Percentiles rank a stretch among this genome's conserved stretches.
These are phyloP conservation scores for Fibroporia radiculosa DNA, from an alignment of 768 basidiomycete genomes.

Conservation along the genomic window DNA sequence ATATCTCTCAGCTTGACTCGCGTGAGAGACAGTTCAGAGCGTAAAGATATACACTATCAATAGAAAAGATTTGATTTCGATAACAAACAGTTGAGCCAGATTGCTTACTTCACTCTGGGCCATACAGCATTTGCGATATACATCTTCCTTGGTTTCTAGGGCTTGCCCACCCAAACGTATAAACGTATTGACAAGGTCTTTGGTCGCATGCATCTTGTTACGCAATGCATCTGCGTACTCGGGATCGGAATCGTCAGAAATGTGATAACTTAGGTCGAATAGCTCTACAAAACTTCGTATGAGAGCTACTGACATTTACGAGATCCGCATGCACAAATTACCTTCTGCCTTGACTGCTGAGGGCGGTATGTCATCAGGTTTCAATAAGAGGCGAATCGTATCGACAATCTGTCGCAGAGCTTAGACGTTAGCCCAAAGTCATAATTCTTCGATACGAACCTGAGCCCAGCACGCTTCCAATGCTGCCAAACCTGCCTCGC, in stretches of 20 bases:
- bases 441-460: too few relatives aligned
- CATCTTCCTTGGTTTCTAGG: conserved; percentile 10
- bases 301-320: not conserved
- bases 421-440: too few relatives aligned
- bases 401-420: conserved; percentile 16
- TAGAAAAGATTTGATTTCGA: not conserved
- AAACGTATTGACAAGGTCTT: conserved; percentile 19
- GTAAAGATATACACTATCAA: conserved; percentile 15
- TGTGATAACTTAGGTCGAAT: conserved; percentile 16
- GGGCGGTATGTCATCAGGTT: conserved; percentile 19
- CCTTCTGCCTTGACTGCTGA: conserved; percentile 18
- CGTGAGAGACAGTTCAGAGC: conserved; percentile 20
- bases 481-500: conserved; percentile 23
- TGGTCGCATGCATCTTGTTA: conserved; percentile 20
- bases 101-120: conserved; percentile 20
- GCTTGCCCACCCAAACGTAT: conserved; percentile 13
- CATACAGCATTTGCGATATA: conserved; percentile 11
- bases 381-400: conserved; percentile 21
- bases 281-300: conserved; percentile 16
- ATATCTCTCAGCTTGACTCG: conserved; percentile 16
- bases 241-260: conserved; percentile 17
- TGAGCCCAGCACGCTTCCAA: conserved; percentile 25
- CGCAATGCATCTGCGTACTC: conserved; percentile 17
- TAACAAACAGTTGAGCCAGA: not conserved
- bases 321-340: conserved; percentile 6